A percentile compares a stretch with the other conserved stretches of the same genome.
Conservation (phyloP, 768 basidiomycete genomes). For the Termitomyces sp. region DNA sequence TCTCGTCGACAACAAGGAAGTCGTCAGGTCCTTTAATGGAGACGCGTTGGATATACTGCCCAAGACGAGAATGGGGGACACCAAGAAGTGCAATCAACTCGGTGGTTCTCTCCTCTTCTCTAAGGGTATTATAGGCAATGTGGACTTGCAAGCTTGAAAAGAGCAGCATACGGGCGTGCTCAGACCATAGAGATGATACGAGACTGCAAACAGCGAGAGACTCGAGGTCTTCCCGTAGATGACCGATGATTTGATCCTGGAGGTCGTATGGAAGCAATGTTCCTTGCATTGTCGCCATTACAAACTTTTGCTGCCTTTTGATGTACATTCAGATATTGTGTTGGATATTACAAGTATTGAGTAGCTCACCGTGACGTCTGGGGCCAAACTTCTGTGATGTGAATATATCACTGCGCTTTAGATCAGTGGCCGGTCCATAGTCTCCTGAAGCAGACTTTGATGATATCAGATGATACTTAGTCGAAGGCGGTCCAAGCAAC, state of each 20-base stretch:
- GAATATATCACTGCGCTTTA: too few relatives aligned
- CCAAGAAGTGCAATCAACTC: not conserved
- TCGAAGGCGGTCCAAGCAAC: too few relatives aligned
- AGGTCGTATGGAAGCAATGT: not conserved
- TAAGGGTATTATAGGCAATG: not conserved
- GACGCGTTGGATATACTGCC: not conserved
- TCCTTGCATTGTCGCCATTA: not conserved
- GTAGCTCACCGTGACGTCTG: not conserved
- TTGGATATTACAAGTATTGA: not conserved
- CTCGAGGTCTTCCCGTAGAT: not conserved
- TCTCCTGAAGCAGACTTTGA: too few relatives aligned
- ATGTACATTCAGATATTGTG: not conserved
- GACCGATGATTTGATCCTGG: not conserved
- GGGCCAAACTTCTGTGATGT: too few relatives aligned
- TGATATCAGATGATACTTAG: too few relatives aligned
- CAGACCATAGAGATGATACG: not conserved
- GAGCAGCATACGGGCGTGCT: not conserved
- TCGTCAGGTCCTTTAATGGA: not conserved
- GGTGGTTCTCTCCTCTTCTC: not conserved
- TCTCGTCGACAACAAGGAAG: not conserved
- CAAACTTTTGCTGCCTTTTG: not conserved
- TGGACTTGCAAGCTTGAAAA: not conserved
- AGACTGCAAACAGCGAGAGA: not conserved
- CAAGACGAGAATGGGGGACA: not conserved
- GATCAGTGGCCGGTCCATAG: too few relatives aligned